Conservation (phyloP, 2,329 filamentous ascomycete genomes). For the Trichophaea hybrida region DNA sequence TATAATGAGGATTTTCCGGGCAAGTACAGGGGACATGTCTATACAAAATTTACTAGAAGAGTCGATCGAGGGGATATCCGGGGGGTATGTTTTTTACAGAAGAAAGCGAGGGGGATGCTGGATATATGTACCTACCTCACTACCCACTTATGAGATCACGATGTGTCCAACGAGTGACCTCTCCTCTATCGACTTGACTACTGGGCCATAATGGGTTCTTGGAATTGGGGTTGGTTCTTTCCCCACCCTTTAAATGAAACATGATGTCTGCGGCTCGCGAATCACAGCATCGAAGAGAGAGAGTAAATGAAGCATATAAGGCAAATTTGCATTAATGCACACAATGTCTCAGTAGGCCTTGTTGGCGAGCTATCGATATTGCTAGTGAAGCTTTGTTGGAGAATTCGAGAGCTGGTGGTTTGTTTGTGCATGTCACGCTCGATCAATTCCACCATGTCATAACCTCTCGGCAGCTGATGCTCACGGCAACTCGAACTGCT, state of each 20-base stretch:
- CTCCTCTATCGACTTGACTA: no score
- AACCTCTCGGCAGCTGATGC: not conserved
- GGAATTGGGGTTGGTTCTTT: not conserved
- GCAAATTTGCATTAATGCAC: no score
- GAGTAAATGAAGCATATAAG: no score
- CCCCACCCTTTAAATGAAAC: not conserved
- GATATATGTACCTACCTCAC: not conserved
- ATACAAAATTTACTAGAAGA: no score
- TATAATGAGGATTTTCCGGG: slow-evolving; percentile 66
- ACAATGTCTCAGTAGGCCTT: no score
- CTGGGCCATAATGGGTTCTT: no score
- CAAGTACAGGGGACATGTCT: slow-evolving; percentile 45
- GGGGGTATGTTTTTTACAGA: no score
- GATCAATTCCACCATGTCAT: not conserved
- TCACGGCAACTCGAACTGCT: not conserved
- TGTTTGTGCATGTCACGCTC: no score
- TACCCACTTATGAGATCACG: not conserved
- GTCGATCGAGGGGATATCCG: no score
- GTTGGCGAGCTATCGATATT: not conserved
- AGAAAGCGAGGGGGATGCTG: not conserved
- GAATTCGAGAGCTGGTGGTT: not conserved
- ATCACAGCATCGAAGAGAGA: not conserved
- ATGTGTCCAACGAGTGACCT: not conserved
- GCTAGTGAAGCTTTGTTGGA: not conserved
- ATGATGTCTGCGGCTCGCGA: not conserved